Conservation (phyloP, 1,284 basidiomycete species). For the Pseudozyma tsukubaensis region DNA sequence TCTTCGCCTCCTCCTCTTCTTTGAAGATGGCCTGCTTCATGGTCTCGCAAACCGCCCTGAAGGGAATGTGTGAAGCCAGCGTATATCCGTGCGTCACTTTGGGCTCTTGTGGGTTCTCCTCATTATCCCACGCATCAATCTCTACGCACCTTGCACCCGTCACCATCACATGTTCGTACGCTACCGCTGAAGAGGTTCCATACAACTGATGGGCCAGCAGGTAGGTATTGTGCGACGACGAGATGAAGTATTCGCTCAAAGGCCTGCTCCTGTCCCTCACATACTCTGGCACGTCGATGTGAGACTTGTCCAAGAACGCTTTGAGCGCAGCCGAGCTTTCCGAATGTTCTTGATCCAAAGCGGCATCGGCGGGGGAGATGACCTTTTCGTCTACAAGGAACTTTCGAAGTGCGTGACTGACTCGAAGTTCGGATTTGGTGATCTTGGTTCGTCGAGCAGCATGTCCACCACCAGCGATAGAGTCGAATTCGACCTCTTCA, state of each 20-base stretch:
- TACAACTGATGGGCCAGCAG: constrained; percentile 75
- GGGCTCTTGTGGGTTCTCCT: constrained; percentile 71
- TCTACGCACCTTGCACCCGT: constrained; percentile 76
- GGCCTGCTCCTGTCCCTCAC: constrained; percentile 53
- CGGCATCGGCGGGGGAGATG: constrained; percentile 38
- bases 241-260: constrained; percentile 66
- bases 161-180: constrained; percentile 74
- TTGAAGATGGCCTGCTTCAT: constrained; percentile 49
- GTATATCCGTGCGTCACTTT: constrained; percentile 73
- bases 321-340: constrained; percentile 40
- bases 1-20: constrained; percentile 26
- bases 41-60: constrained; percentile 49
- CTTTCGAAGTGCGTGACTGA: constrained; percentile 53
- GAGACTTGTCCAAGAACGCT: constrained; percentile 46
- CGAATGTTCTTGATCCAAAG: constrained; percentile 17
- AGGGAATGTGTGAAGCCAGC: constrained; percentile 51
- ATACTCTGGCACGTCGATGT: constrained; percentile 52
- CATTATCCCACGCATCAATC: constrained; percentile 76
- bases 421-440: constrained; percentile 51
- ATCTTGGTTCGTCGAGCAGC: constrained; percentile 53
- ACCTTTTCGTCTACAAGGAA: constrained; percentile 47
- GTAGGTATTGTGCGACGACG: constrained; percentile 75
- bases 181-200: constrained; percentile 73
- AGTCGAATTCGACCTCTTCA: constrained; percentile 53
- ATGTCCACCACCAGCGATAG: constrained; percentile 60